These are phyloP conservation scores for Microdochium paspali DNA, from an alignment of 2,329 filamentous ascomycete species.

Conservation along the genomic window DNA sequence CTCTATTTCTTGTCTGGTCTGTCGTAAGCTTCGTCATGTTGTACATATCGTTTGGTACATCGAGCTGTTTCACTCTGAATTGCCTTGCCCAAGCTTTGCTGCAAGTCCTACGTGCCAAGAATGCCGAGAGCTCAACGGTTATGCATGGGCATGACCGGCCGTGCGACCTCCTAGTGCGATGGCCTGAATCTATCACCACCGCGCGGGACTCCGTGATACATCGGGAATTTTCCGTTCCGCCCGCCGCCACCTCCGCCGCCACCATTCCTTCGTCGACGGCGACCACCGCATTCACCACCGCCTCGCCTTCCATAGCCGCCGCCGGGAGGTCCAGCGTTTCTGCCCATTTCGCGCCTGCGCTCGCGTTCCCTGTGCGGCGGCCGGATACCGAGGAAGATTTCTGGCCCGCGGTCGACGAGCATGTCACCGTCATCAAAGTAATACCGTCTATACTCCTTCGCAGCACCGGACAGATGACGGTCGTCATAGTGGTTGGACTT, in stretches of 20 bases:
- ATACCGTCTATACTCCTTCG: conserved; percentile 54
- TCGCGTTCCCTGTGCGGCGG: conserved; percentile 44
- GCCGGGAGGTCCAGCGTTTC: conserved; percentile 21
- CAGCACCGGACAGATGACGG: conserved; percentile 9
- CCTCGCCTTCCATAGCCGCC: conserved; percentile 8
- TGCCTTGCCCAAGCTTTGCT: no score
- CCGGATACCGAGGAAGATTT: conserved; percentile 57
- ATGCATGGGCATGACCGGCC: no score
- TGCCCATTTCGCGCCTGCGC: conserved; percentile 21
- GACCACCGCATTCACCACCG: conserved; percentile 10
- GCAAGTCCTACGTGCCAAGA: no score
- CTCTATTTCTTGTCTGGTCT: no score
- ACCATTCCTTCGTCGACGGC: conserved; percentile 14
- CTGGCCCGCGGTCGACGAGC: conserved; percentile 64
- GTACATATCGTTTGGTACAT: no score
- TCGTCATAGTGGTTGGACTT: conserved; percentile 33
- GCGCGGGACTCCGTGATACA: conserved; percentile 18
- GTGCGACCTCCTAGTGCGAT: conserved; percentile 2
- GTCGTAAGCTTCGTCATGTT: no score
- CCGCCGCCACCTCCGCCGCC: conserved; percentile 15
- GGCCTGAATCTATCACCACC: conserved; percentile 23
- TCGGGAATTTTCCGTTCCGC: conserved; percentile 6
- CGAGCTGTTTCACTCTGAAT: no score
- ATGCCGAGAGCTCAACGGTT: no score
- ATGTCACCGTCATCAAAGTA: conserved; percentile 58